phyloP scores from a whole-genome alignment of 352 stramenopile genomes.

The Globisporangium camurandrum region DNA sequence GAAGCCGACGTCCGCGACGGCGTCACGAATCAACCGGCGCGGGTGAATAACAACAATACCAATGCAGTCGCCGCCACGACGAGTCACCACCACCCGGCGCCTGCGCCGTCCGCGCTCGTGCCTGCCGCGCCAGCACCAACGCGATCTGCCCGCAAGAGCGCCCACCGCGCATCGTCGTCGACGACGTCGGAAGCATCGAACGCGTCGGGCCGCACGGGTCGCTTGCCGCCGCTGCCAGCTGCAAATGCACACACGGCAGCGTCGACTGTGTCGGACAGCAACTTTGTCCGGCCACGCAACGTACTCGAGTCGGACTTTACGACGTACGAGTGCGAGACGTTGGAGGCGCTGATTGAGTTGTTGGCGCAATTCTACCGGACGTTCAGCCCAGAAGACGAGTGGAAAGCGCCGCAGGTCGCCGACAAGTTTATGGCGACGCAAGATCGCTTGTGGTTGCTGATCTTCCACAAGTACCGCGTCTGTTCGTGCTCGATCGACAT shows the following conservation, averaged over 20 bases:
- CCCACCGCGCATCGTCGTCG: conserved; percentile 27
- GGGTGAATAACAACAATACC: neutral
- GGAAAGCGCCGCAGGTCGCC: conserved; percentile 71
- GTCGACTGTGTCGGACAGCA: no score
- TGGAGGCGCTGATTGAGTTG: conserved; percentile 61
- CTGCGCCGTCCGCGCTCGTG: conserved; percentile 5
- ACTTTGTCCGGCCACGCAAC: conserved; percentile 41
- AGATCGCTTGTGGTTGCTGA: conserved; percentile 70
- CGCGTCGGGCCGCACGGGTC: conserved; percentile 7
- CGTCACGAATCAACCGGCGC: conserved; percentile 41
- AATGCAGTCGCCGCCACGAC: neutral
- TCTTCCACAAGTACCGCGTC: conserved; percentile 84
- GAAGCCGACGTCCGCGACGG: conserved; percentile 87
- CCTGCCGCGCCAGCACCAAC: conserved; percentile 3
- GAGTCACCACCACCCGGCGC: no score
- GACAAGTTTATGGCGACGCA: conserved; percentile 79
- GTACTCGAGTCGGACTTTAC: conserved; percentile 70
- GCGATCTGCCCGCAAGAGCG: conserved; percentile 4
- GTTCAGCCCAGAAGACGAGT: conserved; percentile 74
- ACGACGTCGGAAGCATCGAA: conserved; percentile 29
- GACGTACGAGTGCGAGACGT: conserved; percentile 70
- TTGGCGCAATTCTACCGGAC: conserved; percentile 63
- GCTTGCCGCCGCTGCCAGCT: conserved; percentile 7
- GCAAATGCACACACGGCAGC: conserved; percentile 7
- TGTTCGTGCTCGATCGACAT: conserved; percentile 79